Evolutionary conservation across 2,329 filamentous ascomycete species (phyloP), one percentile per base, ranked within the genome.

Genomic region (Pezicula neosporulosa): DNA sequence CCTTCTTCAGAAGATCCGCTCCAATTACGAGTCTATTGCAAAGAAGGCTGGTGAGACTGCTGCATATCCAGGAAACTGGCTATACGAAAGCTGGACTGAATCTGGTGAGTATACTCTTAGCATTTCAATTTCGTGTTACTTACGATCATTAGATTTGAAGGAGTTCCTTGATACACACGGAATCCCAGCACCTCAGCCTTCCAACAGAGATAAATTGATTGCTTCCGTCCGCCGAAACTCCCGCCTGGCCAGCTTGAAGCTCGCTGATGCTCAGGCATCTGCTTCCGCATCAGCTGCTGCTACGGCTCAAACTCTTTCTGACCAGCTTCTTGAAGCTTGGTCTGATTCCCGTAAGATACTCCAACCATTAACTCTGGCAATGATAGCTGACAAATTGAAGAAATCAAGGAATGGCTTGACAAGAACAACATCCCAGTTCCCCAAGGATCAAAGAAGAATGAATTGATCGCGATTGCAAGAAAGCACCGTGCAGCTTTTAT

Each of bases 21-120:
- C 87, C 57, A 92, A 84, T 71, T 97, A 96, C 66, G 89, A 96
- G 61, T 72, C 81, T 1, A 72, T 85, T 51, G 90, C 93, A 15
- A 85, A 90, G 70, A 85, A 84, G 70, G 68, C 69, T 10, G 89
- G 89, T 54, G 87, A 97, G 72, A 87, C 90, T 13, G 74, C 82
- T 48, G 74, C 83, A n/a, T 97, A 97, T 66, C 94, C 94, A 33
- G 94, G 94, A 37, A 84, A 97, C 73, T 97, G 94, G 94, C 76
- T 97, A 41, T 99, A 97, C 67, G 80, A 85, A 54, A 78, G 86
- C 7, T 99, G 94, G 94, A 86, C 89, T 48, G 73, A 96, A 58
- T 97, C 92, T 58, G 64, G 64, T 66, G 57, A 45, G 57, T 52
- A 15, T 3, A 19, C 36, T 35, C 4, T 27, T 9, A 16, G 6